Evolutionary conservation across 208 protist genomes (phyloP), one percentile per base, ranked within the genome.

Genomic region (Acanthamoeba royreba): DNA sequence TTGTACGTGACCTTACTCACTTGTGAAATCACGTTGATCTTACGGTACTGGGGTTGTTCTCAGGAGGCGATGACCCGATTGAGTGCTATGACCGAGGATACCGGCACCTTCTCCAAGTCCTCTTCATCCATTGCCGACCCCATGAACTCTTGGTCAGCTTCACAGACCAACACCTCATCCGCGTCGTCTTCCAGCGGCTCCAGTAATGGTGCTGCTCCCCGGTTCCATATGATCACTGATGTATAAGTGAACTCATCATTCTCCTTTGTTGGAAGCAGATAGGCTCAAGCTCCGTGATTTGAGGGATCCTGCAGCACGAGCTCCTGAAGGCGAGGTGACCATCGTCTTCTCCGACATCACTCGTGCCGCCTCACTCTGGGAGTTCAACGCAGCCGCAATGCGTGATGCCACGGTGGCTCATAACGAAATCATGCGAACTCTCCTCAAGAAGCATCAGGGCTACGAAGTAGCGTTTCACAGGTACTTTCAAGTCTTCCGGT

Each of bases 341-440:
- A 90, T 90, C 53, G 52, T 90, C 9, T 90, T 90, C 83, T 35
- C 28, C 7, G 83, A 90, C 40, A 90, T 90, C 83, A 55, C 43
- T 9, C 15, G 83, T 2, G 83, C 83, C 2, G 83, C 83, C 8
- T 55, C 83, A 19, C 40, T 90, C 9, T 90, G 83, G 83, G 83
- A 90, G 53, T 90, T 90, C 52, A 66, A 90, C 28, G 25, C 83
- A n/a, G 0, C 35, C 31, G 83, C 83, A 4, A 90, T 90, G 83
- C 19, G 33, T 9, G 83, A 90, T 8, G 83, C 83, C 83, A 90
- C 83, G 4, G n/a, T 77, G 4, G n/a, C 74, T 7, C 86, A 92
- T 55, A 92, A 92, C 53, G 38, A 8, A 15, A 19, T 77, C 28
- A 17, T 92, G 5, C 31, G 86, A 15, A 55, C n/a, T 17, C 7